Evolutionary conservation across 1,284 basidiomycete species (phyloP), one percentile per base, ranked within the genome.

Genomic region (Rhodotorula sp.): DNA sequence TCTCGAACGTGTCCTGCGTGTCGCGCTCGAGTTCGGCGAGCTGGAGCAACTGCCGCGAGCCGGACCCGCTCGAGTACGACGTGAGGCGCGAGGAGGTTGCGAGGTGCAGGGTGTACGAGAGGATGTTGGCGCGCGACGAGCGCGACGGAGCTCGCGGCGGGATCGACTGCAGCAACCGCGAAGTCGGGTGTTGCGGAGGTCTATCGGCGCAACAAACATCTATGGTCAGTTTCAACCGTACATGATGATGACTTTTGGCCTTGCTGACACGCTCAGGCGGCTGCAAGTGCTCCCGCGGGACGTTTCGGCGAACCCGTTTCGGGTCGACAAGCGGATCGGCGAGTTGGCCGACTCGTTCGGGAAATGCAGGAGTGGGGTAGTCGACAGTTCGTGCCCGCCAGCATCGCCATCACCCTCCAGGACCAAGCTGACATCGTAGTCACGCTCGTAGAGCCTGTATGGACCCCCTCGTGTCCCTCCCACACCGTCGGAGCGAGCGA

Each of bases 61-160:
- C 73, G 18, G 66, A 37, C 3, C 62, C 45, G 17, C 61, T 62
- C 30, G 65, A 56, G 61, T 74, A 74, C 6, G 73, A 55, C 15
- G 70, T 58, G 44, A 76, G 70, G 26, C 75, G 75, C 12, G 75
- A 64, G 12, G 67, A 61, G 1, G 73, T 74, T 15, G 72, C 73
- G 55, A 74, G 73, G 63, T 76, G 68, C 24, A 76, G 60, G 18
- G 72, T 74, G 65, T 76, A 76, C 22, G 75, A 70, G 60, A 76
- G 70, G 49, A 76, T 76, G 64, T 72, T 74, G n/a, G 70, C 72
- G 8, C 75, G 68, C 3, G 75, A 74, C 18, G 75, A 76, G n/a
- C 70, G 68, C 3, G 75, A 76, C 4, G 72, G 70, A 0, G 72
- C 68, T 6, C 75, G 72, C 17, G 75, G 75, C 33, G 75, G 75